A percentile compares a stretch with the other conserved stretches of the same genome.
phyloP scores from a whole-genome alignment of 2,329 filamentous ascomycete species.

The Alternaria viburni region DNA sequence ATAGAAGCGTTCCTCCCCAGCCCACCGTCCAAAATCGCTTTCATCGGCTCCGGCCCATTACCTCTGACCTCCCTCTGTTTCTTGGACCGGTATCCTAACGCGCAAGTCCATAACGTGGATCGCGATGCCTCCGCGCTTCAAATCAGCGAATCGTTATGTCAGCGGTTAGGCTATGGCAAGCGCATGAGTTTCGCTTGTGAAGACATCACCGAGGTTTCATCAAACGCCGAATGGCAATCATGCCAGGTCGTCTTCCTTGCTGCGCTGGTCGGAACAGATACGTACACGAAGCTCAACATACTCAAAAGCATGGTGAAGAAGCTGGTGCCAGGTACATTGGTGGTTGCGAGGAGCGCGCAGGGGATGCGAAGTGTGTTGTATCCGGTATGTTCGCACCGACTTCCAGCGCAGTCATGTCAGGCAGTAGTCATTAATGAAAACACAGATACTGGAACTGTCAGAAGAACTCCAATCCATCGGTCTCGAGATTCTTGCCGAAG shows the following conservation, averaged over 20 bases:
- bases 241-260: constrained; percentile 60
- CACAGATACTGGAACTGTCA: constrained; percentile 49
- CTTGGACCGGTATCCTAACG: constrained; percentile 40
- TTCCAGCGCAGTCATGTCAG: not conserved
- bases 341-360: constrained; percentile 56
- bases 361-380: constrained; percentile 56
- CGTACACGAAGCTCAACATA: constrained; percentile 52
- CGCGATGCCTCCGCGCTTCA: constrained; percentile 45
- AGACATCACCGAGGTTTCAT: constrained; percentile 32
- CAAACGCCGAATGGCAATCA: constrained; percentile 29
- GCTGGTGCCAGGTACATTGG: constrained; percentile 52
- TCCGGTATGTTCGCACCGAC: constrained; percentile 46
- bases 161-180: constrained; percentile 46
- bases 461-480: constrained; percentile 35
- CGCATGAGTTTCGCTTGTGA: constrained; percentile 49
- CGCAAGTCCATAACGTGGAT: constrained; percentile 53
- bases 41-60: constrained; percentile 59
- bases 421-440: not conserved
- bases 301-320: constrained; percentile 45
- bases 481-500: constrained; percentile 51
- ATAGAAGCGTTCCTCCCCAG: constrained; percentile 46
- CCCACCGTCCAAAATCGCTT: constrained; percentile 49
- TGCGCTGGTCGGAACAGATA: constrained; percentile 56
- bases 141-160: constrained; percentile 39
- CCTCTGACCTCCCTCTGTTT: constrained; percentile 58